These are phyloP conservation scores for Pseudocercospora vitis DNA, from an alignment of 2,329 filamentous ascomycete species.

Conservation along the genomic window DNA sequence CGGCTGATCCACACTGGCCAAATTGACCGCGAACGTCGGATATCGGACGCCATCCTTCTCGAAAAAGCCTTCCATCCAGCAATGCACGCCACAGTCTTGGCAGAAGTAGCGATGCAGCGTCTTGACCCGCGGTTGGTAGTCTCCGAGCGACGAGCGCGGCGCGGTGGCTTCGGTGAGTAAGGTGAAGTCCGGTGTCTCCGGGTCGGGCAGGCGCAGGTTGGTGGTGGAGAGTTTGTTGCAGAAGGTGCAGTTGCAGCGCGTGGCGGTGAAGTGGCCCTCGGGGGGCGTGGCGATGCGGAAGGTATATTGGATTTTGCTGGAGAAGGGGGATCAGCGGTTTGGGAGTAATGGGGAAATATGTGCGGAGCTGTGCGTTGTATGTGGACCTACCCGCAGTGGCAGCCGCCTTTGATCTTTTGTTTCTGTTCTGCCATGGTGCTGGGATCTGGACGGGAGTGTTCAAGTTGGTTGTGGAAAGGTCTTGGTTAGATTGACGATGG, in stretches of 20 bases:
- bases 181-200: slow-evolving; percentile 1
- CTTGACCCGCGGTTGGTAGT: slow-evolving; percentile 12
- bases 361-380: too few relatives aligned
- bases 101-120: slow-evolving; percentile 10
- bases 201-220: neutral
- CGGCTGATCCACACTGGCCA: slow-evolving; percentile 24
- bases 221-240: slow-evolving; percentile 9
- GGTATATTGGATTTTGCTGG: slow-evolving; percentile 10
- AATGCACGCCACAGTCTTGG: slow-evolving; percentile 12
- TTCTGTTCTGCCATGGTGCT: slow-evolving; percentile 3
- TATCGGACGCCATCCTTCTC: slow-evolving; percentile 10
- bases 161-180: slow-evolving; percentile 7
- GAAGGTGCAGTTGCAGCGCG: slow-evolving; percentile 19
- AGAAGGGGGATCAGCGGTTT: neutral
- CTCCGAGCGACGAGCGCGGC: slow-evolving; percentile 3
- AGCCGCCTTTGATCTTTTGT: slow-evolving; percentile 12
- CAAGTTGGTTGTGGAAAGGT: neutral
- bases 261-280: slow-evolving; percentile 4
- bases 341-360: too few relatives aligned
- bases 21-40: slow-evolving; percentile 18
- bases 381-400: slow-evolving; percentile 15
- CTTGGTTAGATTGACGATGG: too few relatives aligned
- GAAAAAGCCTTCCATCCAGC: slow-evolving; percentile 16
- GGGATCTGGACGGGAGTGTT: neutral
- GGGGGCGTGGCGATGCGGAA: neutral